Evolutionary conservation across 1,139 yeast species (phyloP).

Genomic region (Saccharomyces pastorianus): DNA sequence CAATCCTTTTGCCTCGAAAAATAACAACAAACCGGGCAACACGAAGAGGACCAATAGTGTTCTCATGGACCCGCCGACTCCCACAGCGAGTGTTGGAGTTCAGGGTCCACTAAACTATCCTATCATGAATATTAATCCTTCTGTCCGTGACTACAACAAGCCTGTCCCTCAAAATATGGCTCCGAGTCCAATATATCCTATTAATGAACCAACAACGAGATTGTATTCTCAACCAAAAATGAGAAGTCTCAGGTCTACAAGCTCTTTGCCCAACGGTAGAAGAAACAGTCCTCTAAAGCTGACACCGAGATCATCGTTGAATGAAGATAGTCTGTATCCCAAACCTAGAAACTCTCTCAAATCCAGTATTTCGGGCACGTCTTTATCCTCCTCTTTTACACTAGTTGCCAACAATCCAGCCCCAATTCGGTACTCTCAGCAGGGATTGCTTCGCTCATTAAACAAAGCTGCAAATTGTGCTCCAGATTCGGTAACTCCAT

Average conservation of each 20-base stretch:
- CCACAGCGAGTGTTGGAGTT: constrained; percentile 15
- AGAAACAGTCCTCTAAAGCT: background rate
- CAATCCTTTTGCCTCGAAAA: background rate
- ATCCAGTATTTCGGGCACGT: background rate
- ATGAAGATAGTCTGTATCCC: background rate
- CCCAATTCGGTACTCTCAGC: background rate
- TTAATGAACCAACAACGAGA: background rate
- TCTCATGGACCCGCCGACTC: constrained; percentile 33
- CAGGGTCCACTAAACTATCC: background rate
- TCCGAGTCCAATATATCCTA: background rate
- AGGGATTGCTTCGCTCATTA: background rate
- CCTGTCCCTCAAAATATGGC: background rate
- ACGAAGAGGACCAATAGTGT: constrained; percentile 31
- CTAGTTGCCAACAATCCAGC: background rate
- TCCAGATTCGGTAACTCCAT: background rate
- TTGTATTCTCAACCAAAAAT: background rate
- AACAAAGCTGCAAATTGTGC: background rate
- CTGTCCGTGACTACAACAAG: background rate
- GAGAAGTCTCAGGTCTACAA: background rate
- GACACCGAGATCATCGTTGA: background rate
- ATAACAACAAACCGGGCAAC: constrained; percentile 6
- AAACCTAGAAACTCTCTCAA: background rate
- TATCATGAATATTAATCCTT: background rate
- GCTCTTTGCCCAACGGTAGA: background rate
- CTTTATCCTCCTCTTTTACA: background rate